These are phyloP conservation scores for Diaporthe batatas DNA, from an alignment of 2,329 filamentous ascomycete species.

Conservation along the genomic window DNA sequence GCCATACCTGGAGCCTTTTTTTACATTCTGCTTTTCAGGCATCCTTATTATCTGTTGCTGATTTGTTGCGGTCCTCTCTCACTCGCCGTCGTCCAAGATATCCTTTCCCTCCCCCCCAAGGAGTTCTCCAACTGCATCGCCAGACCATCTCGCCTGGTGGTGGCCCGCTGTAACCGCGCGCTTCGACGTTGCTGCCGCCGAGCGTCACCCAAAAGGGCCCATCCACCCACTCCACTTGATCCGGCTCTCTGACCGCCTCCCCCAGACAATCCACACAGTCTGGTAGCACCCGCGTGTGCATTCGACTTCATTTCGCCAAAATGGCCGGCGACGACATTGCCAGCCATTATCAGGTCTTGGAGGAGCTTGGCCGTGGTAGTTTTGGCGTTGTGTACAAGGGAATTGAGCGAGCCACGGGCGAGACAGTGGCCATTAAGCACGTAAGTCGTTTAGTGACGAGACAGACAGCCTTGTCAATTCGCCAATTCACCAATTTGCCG, in stretches of 20 bases:
- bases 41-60: slow-evolving; percentile 27
- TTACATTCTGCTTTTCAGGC: slow-evolving; percentile 17
- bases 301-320: slow-evolving; percentile 43
- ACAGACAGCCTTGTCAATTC: background rate
- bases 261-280: slow-evolving; percentile 22
- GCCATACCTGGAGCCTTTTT: background rate
- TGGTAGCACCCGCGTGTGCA: slow-evolving; percentile 21
- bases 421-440: slow-evolving; percentile 97
- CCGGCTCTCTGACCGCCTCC: slow-evolving; percentile 28
- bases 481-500: background rate
- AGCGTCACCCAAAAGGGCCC: slow-evolving; percentile 14
- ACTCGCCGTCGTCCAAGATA: background rate
- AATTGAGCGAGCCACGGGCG: slow-evolving; percentile 89
- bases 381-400: slow-evolving; percentile 98
- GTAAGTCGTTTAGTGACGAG: slow-evolving; percentile 63
- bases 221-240: slow-evolving; percentile 33
- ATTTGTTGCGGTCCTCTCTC: slow-evolving; percentile 21
- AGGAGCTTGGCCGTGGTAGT: slow-evolving; percentile 97
- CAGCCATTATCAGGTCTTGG: slow-evolving; percentile 91
- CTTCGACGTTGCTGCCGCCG: slow-evolving; percentile 30
- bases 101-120: background rate
- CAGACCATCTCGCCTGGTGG: slow-evolving; percentile 4
- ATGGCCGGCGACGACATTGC: slow-evolving; percentile 79
- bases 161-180: slow-evolving; percentile 12
- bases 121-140: background rate